phyloP scores from a whole-genome alignment of 192 early-diverging fungal species.

The Rhizophagus clarus region DNA sequence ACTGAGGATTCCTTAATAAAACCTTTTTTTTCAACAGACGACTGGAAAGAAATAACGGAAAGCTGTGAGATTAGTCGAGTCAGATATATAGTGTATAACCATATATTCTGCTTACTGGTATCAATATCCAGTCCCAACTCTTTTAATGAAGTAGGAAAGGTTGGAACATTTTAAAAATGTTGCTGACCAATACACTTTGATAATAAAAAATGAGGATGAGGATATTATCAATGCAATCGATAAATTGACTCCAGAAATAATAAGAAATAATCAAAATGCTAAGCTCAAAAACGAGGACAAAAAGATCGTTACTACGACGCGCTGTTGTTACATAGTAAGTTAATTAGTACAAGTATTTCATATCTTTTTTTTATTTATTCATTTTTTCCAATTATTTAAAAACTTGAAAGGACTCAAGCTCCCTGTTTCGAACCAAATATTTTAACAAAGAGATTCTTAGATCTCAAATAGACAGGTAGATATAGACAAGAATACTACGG shows the following conservation, averaged over 20 bases:
- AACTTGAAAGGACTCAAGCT: no score
- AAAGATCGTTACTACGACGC: neutral
- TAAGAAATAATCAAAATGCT: conserved; percentile 12
- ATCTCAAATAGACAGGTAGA: no score
- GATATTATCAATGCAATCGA: conserved; percentile 11
- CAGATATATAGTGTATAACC: conserved; percentile 7
- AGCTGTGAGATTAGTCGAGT: conserved; percentile 27
- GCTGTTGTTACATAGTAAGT: conserved; percentile 25
- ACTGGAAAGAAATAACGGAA: conserved; percentile 21
- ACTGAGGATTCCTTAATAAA: conserved; percentile 28
- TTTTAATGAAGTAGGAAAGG: conserved; percentile 27
- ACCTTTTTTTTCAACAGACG: conserved; percentile 29
- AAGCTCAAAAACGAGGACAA: neutral
- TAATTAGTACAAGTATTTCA: neutral
- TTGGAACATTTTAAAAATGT: conserved; percentile 19
- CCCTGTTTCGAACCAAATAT: no score
- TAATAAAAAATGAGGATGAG: conserved; percentile 8
- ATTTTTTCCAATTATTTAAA: neutral
- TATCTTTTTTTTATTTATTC: conserved; percentile 27
- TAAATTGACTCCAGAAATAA: neutral
- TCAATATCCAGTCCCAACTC: no score
- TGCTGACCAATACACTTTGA: conserved; percentile 4
- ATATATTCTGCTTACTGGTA: conserved; percentile 13
- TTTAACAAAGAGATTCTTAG: no score
- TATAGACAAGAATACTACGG: no score